A percentile compares a stretch with the other conserved stretches of the same genome.
These are phyloP conservation scores for Tagetes erecta DNA, from an alignment of 129 eudicot species.

Conservation along the genomic window DNA sequence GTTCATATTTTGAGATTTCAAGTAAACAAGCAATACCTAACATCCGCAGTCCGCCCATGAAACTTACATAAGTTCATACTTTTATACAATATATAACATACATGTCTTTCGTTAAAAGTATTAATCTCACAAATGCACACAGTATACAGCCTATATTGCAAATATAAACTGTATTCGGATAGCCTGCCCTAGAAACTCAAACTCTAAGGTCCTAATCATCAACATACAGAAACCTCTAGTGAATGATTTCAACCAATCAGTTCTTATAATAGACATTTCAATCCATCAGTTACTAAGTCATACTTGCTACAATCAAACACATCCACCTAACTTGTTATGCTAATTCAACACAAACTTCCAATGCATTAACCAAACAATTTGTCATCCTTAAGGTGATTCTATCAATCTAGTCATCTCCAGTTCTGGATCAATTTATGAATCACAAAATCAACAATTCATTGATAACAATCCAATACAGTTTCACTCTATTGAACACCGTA, in stretches of 20 bases:
- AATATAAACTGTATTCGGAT: neutral
- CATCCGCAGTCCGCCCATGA: neutral
- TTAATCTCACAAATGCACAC: too few relatives aligned
- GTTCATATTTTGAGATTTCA: neutral
- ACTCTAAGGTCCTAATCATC: neutral
- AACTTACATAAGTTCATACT: neutral
- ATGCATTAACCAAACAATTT: neutral
- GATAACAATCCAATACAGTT: neutral
- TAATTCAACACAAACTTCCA: conserved; percentile 8
- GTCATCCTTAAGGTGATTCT: neutral
- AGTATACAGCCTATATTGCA: neutral
- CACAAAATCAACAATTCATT: neutral
- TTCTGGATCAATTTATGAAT: conserved; percentile 6
- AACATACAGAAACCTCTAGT: neutral
- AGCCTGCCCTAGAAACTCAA: neutral
- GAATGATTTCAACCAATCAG: neutral
- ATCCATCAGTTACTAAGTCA: neutral
- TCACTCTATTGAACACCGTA: neutral
- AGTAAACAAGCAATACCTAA: neutral
- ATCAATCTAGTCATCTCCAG: too few relatives aligned
- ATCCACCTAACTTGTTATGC: neutral
- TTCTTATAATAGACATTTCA: neutral
- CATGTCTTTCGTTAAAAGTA: neutral
- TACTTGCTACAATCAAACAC: neutral
- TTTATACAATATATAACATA: neutral